Base-by-base conservation (phyloP, 768 basidiomycete genomes). In the Pseudohyphozyma bogoriensis region DNA sequence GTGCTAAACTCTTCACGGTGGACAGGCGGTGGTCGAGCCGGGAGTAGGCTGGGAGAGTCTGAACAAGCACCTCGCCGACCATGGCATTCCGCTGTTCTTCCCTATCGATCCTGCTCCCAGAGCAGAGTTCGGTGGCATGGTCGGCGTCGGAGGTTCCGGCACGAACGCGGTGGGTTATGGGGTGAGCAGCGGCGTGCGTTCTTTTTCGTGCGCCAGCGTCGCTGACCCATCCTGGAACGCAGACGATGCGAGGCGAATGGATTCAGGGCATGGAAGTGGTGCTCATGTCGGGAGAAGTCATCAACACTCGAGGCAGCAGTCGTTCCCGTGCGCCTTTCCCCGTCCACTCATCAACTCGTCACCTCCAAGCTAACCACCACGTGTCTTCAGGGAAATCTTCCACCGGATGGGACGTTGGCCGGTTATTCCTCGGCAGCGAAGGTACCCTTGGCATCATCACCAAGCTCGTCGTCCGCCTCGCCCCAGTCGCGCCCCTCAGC, bases 341-440 rank as follows among this genome's bases (percentile, higher is more conserved):
- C 15, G 9, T 18, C 28, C 24, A 9, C 24, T 13, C 46, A 7
- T 24, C 47, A n/a, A 35, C 10, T 16, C 33, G 5, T n/a, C 42
- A 1, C 40, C 20, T 26, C 18, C 37, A 37, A 37, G 37, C 37
- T 37, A 18, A 37, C 37, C 37, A 37, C 18, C 37, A 37, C 18
- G 18, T 37, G 18, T 36, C 11, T 26, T 35, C 57, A 58, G 51
- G 87, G 51, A 92, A 95, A 71, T 89, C 87, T 4, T 81, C 89
- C 1, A 86, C 87, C 0, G 90, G 90, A 0, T 91, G 86, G 69
- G 90, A 92, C 69, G 79, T 81, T 2, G 90, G 87, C 0, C 91
- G 91, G 71, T 73, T 90, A 4, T 90, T 91, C 74, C 85, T 91
- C 51, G 89, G 89, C 6, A 87, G 87, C 3, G 89, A 91, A 24